Conservation (phyloP, 169 alveolate species). For the Plasmodium gaboni region DNA sequence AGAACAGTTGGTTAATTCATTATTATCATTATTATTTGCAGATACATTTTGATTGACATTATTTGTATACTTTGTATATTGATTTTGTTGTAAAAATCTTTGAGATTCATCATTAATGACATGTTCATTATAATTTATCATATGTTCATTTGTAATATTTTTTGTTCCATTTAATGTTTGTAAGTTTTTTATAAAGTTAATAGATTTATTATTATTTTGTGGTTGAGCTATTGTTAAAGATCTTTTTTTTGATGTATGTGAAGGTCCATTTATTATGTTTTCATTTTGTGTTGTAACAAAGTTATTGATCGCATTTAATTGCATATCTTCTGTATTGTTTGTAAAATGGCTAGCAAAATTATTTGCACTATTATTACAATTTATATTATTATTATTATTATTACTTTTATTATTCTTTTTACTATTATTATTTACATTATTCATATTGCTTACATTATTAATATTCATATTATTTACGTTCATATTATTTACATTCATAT, state of each 20-base stretch:
- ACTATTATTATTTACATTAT: conserved; percentile 13
- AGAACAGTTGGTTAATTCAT: conserved; percentile 2
- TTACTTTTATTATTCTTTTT: conserved; percentile 12
- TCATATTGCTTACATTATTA: conserved; percentile 10
- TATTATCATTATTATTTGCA: conserved; percentile 6
- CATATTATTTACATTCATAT: conserved; percentile 6
- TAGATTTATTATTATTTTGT: conserved; percentile 30
- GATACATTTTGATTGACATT: conserved; percentile 20
- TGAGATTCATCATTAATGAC: conserved; percentile 36
- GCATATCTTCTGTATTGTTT: conserved; percentile 14
- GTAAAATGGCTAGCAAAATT: conserved; percentile 25
- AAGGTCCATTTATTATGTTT: conserved; percentile 15
- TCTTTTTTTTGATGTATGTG: conserved; percentile 37
- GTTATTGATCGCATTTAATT: conserved; percentile 4
- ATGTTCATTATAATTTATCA: conserved; percentile 12
- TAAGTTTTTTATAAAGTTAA: conserved; percentile 23
- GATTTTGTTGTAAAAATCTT: conserved; percentile 45
- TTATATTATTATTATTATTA: background rate
- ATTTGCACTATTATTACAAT: background rate
- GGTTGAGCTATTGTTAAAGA: conserved; percentile 31
- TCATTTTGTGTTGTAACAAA: conserved; percentile 37
- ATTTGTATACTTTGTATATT: conserved; percentile 37
- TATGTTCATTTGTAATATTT: conserved; percentile 25
- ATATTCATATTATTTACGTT: conserved; percentile 18
- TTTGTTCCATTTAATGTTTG: conserved; percentile 39